phyloP scores from a whole-genome alignment of 305 asterid species.

The Fraxinus paxiana region DNA sequence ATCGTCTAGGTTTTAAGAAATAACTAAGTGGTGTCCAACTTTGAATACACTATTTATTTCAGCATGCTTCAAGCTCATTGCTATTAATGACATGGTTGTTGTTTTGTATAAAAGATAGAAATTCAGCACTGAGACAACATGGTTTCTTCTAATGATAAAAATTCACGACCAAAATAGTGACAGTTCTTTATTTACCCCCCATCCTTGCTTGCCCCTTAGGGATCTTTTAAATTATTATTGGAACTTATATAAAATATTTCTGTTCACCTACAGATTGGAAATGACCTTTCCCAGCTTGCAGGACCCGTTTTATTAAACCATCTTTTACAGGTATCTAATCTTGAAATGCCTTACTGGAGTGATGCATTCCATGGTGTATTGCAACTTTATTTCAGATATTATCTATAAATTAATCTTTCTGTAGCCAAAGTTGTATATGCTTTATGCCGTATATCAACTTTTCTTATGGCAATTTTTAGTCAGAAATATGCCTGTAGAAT shows the following conservation, averaged over 20 bases:
- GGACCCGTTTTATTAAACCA: conserved; percentile 85
- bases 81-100: not conserved
- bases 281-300: conserved; percentile 77
- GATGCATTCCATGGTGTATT: conserved; percentile 3
- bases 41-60: not conserved
- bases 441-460: not conserved
- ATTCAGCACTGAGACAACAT: not conserved
- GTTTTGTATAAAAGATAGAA: not conserved
- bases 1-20: not conserved
- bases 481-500: not conserved
- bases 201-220: not conserved
- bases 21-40: not conserved
- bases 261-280: conserved; percentile 59
- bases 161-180: not conserved
- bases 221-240: conserved; percentile 10
- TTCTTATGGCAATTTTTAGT: not conserved
- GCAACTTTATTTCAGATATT: not conserved
- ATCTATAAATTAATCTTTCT: not conserved
- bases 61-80: not conserved
- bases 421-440: not conserved
- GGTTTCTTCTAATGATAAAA: not conserved
- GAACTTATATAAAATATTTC: conserved; percentile 18
- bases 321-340: conserved; percentile 63
- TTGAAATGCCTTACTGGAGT: conserved; percentile 1
- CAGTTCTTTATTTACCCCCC: not conserved